These are phyloP conservation scores for Ogataea siamensis DNA, from an alignment of 805 yeast genomes.

Conservation along the genomic window DNA sequence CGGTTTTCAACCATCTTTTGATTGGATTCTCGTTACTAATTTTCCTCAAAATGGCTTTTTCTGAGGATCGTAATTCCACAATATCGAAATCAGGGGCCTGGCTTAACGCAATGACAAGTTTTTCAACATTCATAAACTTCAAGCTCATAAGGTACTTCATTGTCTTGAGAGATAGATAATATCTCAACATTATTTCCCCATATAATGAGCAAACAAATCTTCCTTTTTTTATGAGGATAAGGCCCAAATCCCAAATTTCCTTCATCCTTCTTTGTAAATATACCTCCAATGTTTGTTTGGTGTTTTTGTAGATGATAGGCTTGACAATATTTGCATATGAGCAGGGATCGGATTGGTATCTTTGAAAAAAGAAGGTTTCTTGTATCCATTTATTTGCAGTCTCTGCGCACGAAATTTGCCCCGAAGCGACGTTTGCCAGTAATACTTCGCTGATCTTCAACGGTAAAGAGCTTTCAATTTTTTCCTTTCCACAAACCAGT, in stretches of 20 bases:
- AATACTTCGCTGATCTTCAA: slow-evolving; percentile 39
- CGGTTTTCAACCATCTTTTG: too few relatives aligned
- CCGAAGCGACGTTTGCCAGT: slow-evolving; percentile 43
- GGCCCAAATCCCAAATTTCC: background rate
- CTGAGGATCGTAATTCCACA: slow-evolving; percentile 41
- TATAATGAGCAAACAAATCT: slow-evolving; percentile 34
- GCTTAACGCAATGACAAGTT: slow-evolving; percentile 32
- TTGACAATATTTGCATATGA: slow-evolving; percentile 4
- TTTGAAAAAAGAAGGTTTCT: slow-evolving; percentile 48
- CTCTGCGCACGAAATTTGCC: slow-evolving; percentile 36
- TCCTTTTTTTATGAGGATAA: slow-evolving; percentile 1
- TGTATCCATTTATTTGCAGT: slow-evolving; percentile 47
- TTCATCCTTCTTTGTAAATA: slow-evolving; percentile 1
- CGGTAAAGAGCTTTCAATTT: slow-evolving; percentile 47
- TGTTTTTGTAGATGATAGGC: background rate
- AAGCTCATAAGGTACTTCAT: slow-evolving; percentile 36
- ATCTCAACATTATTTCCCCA: slow-evolving; percentile 50
- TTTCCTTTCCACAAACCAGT: slow-evolving; percentile 41
- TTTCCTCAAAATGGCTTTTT: slow-evolving; percentile 43
- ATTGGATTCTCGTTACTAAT: too few relatives aligned
- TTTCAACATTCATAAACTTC: slow-evolving; percentile 15
- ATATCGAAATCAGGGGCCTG: slow-evolving; percentile 41
- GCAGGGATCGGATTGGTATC: slow-evolving; percentile 26
- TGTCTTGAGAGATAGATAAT: slow-evolving; percentile 45
- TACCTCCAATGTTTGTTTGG: background rate